Conservation (phyloP, 106 monocot genomes). For the Vanilla planifolia region DNA sequence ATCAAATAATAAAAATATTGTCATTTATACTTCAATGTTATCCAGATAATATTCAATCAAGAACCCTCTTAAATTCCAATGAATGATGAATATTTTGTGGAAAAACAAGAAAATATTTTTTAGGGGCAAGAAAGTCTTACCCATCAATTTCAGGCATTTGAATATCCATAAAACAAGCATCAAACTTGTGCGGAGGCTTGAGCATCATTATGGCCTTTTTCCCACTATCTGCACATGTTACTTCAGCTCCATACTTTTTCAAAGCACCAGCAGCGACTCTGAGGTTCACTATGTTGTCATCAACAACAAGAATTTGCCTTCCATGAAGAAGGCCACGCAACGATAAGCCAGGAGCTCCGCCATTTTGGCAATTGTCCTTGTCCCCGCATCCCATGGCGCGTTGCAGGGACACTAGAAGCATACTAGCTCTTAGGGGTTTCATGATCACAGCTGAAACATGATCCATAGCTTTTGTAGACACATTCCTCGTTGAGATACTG, state of each 20-base stretch:
- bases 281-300: constrained; percentile 82
- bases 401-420: constrained; percentile 64
- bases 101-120: too few relatives aligned
- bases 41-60: too few relatives aligned
- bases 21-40: too few relatives aligned
- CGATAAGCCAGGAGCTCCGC: constrained; percentile 33
- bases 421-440: constrained; percentile 85
- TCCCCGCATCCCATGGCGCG: constrained; percentile 52
- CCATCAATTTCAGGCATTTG: constrained; percentile 92
- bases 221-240: constrained; percentile 64
- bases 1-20: too few relatives aligned
- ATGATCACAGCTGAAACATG: constrained; percentile 46
- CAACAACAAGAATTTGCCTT: constrained; percentile 63
- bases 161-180: constrained; percentile 92
- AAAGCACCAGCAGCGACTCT: constrained; percentile 81
- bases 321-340: constrained; percentile 54
- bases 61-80: too few relatives aligned
- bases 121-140: constrained; percentile 15
- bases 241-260: constrained; percentile 84
- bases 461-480: constrained; percentile 22
- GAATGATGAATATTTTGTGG: too few relatives aligned
- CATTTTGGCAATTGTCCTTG: constrained; percentile 38
- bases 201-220: constrained; percentile 63
- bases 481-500: constrained; percentile 33
- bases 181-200: constrained; percentile 66